Conservation (phyloP, 75 land plant species). For the Pinus tabuliformis region DNA sequence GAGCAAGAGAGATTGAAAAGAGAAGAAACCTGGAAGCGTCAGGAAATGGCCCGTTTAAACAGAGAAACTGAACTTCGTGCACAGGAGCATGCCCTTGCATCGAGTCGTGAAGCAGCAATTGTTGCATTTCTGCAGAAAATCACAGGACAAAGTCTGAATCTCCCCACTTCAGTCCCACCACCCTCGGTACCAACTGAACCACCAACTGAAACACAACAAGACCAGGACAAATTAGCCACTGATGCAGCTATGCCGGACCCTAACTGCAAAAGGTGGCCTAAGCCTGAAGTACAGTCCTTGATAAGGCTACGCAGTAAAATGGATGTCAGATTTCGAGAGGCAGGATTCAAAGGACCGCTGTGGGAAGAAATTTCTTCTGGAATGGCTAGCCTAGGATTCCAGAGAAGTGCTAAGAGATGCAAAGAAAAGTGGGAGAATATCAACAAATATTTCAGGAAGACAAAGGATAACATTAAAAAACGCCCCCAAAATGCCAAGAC, state of each 20-base stretch:
- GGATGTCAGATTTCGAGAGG: slow-evolving; percentile 43
- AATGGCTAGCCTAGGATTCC: slow-evolving; percentile 53
- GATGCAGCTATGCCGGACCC: background rate
- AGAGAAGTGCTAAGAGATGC: slow-evolving; percentile 64
- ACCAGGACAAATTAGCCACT: background rate
- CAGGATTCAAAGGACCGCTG: slow-evolving; percentile 51
- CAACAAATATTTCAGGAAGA: slow-evolving; percentile 83
- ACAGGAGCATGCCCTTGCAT: slow-evolving; percentile 39
- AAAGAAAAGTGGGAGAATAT: slow-evolving; percentile 94
- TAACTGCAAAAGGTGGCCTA: slow-evolving; percentile 58
- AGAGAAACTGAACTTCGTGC: slow-evolving; percentile 42
- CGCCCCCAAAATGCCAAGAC: slow-evolving; percentile 53
- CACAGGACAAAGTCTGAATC: slow-evolving; percentile 52
- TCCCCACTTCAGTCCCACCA: slow-evolving; percentile 17
- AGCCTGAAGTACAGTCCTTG: slow-evolving; percentile 64
- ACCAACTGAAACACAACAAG: background rate
- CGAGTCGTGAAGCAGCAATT: slow-evolving; percentile 48
- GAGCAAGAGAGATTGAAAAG: slow-evolving; percentile 48
- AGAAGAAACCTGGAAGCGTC: slow-evolving; percentile 57
- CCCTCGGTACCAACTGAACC: background rate
- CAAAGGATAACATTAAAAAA: slow-evolving; percentile 46
- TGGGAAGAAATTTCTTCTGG: slow-evolving; percentile 72
- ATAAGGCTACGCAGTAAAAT: slow-evolving; percentile 54
- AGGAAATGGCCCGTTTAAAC: slow-evolving; percentile 33
- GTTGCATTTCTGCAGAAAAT: slow-evolving; percentile 58